Base-by-base conservation (phyloP, 2,329 filamentous ascomycete species). In the Ceratocystis destructans region DNA sequence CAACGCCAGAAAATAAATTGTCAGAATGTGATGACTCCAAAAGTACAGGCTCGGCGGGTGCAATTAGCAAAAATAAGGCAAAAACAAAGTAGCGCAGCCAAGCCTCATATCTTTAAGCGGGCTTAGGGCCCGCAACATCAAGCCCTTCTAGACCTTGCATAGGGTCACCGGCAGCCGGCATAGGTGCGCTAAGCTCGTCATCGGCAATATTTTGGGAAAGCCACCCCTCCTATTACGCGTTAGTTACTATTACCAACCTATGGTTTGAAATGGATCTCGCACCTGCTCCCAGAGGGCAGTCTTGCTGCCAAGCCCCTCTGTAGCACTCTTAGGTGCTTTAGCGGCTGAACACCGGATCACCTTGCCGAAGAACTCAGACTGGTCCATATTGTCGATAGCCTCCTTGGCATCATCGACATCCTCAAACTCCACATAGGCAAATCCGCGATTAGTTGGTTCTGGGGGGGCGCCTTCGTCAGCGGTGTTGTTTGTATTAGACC, bases 361-460 rank as follows among this genome's bases (percentile, higher is more conserved):
- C 68, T 90, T 85, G 10, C 94, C 95, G 74, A 93, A 97, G 59
- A 99, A 83, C 77, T 97, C 93, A 68, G 92, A 88, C 75, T 96
- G 91, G 74, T 99, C 90, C 93, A 99, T 97, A 74, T 99, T 99
- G 80, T 97, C 91, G 75, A 99, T 96, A 63, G 94, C 94, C 76
- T 97, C 93, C 72, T 87, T 87, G 33, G 92, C 93, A 76, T 99
- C 94, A 67, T 87, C 84, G 12, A 85, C 82, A 67, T 90, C 83
- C 72, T 96, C 91, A 73, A 89, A 99, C 73, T 99, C 94, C 63
- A 99, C 89, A 74, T 99, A 97, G 67, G 92, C 94, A 75, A 97
- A 99, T 0, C 95, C 94, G 64, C 92, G 83, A 75, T 99, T 94
- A n/a, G 57, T 20, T 37, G 85, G 79, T 50, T 95, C 89, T 61